phyloP scores from a whole-genome alignment of 495 filamentous ascomycete genomes.

The Aspergillus wentii region DNA sequence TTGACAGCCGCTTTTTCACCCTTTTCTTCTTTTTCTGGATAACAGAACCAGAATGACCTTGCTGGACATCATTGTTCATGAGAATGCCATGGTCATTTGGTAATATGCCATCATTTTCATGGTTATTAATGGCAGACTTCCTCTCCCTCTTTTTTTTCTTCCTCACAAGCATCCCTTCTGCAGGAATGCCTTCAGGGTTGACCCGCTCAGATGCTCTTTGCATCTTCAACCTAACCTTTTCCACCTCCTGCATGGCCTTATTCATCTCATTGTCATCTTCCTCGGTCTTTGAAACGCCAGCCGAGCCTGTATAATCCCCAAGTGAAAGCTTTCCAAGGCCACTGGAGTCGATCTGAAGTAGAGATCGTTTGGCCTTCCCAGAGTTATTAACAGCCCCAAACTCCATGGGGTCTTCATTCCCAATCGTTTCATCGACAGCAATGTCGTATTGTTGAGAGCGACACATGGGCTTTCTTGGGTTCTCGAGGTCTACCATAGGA shows the following conservation, averaged over 20 bases:
- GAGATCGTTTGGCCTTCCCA: constrained; percentile 42
- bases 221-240: constrained; percentile 82
- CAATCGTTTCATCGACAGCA: constrained; percentile 54
- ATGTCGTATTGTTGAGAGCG: constrained; percentile 51
- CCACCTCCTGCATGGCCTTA: constrained; percentile 79
- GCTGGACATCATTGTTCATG: too few species aligned
- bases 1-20: constrained; percentile 16
- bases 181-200: constrained; percentile 62
- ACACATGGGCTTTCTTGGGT: constrained; percentile 17
- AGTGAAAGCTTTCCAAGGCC: constrained; percentile 64
- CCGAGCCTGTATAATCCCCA: constrained; percentile 17
- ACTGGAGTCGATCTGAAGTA: constrained; percentile 83
- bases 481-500: constrained; percentile 6
- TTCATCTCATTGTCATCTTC: constrained; percentile 79
- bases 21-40: too few species aligned
- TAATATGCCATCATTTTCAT: too few species aligned
- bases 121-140: too few species aligned
- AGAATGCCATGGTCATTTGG: too few species aligned
- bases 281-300: neutral
- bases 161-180: constrained; percentile 69
- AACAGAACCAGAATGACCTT: too few species aligned
- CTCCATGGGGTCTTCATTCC: constrained; percentile 25
- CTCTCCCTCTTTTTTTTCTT: constrained; percentile 73
- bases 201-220: constrained; percentile 83
- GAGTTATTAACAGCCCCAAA: constrained; percentile 21